Evolutionary conservation across 2,329 filamentous ascomycete species (phyloP), one percentile per base, ranked within the genome.

Genomic region (Colletotrichum aenigma): DNA sequence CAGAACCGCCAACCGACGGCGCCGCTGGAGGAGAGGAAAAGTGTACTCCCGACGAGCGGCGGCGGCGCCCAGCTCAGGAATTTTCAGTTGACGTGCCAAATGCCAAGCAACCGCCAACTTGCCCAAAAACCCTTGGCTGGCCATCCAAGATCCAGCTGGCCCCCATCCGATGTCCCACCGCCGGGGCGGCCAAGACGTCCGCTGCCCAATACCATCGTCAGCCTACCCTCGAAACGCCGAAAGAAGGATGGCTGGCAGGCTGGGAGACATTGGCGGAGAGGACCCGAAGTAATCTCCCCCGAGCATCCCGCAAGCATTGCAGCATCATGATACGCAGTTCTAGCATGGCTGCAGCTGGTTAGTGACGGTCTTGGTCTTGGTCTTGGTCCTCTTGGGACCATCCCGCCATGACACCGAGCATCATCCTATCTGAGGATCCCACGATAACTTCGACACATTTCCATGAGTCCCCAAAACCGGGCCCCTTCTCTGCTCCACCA

Each of bases 111-210:
- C 8, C 70, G 73, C 70, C 70, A 73, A 75, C 70, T 75, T 52
- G 70, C 32, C 58, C 64, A 56, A 28, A 48, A 48, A 60, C 26
- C 56, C 73, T 75, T 75, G 73, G 73, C 70, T 65, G 43, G 32
- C 70, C 24, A 58, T 43, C 56, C 58, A 32, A 68, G n/a, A 32
- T 15, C 34, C 24, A 65, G 13, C 36, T 38, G 32, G 32, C 16
- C 15, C 43, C 21, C 56, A 61, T 60, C 32, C 64, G 64, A 64
- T 72, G 34, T 58, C 73, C 73, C 24, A 62, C 30, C 69, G 15
- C 64, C 70, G 70, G 69, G 43, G 64, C 73, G 70, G 70, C 73
- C 73, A 75, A 75, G 70, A 75, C 21, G 64, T 69, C 70, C 73
- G 73, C 73, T 24, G 28, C 68, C 70, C 73, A 75, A 75, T 75